Conservation (phyloP, 2,329 filamentous ascomycete genomes). For the Paraphaeosphaeria minitans region DNA sequence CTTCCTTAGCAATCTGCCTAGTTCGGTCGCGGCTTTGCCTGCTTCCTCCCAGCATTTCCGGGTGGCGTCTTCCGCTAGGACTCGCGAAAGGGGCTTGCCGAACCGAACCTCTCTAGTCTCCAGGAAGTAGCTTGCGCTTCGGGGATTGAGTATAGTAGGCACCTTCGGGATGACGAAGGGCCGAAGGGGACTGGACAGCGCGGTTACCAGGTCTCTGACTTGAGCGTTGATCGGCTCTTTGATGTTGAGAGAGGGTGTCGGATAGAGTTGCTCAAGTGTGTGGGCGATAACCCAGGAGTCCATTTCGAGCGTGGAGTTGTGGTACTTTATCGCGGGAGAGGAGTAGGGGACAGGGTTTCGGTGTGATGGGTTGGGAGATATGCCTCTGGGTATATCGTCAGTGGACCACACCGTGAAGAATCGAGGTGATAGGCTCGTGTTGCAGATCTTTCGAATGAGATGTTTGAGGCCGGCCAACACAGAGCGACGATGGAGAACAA, state of each 20-base stretch:
- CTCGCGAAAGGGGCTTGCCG: neutral
- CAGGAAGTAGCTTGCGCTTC: neutral
- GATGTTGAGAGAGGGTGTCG: conserved; percentile 2
- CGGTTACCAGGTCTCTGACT: neutral
- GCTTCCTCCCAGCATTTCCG: neutral
- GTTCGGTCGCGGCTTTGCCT: neutral
- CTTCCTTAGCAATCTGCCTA: neutral
- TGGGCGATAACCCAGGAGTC: conserved; percentile 63
- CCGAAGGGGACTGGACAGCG: no score
- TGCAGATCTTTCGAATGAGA: no score
- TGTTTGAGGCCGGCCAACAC: no score
- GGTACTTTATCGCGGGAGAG: conserved; percentile 54
- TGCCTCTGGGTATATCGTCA: conserved; percentile 41
- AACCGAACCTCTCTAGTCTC: neutral
- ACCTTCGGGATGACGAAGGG: neutral
- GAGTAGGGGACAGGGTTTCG: conserved; percentile 55
- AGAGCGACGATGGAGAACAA: no score
- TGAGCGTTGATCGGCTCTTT: neutral
- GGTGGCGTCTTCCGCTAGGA: neutral
- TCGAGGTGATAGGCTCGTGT: no score
- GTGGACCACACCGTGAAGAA: neutral
- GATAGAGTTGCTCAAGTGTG: neutral
- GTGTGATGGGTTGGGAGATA: conserved; percentile 19
- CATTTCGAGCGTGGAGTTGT: conserved; percentile 63
- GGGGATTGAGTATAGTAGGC: neutral